phyloP scores from a whole-genome alignment of 495 filamentous ascomycete species.

The Staphylotrichum longicolle region DNA sequence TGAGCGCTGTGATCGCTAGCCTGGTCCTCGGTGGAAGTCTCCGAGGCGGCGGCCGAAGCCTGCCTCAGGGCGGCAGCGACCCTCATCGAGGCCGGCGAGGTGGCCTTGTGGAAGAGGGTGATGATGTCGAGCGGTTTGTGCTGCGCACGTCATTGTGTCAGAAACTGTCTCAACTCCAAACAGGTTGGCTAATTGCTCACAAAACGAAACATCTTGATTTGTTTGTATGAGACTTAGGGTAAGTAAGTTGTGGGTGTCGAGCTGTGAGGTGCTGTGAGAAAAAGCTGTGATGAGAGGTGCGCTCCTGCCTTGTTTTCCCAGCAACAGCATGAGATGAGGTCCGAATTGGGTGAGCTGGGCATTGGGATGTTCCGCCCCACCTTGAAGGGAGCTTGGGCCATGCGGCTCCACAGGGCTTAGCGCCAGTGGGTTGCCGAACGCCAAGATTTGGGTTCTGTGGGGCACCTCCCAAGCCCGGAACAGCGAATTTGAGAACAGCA shows the following conservation, averaged over 20 bases:
- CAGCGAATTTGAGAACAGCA: too few relatives aligned
- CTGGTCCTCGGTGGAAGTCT: constrained; percentile 63
- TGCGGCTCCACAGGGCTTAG: neutral
- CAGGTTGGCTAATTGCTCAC: constrained; percentile 15
- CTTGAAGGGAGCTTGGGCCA: constrained; percentile 10
- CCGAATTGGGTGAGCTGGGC: neutral
- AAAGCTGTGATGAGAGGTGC: neutral
- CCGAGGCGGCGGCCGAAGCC: constrained; percentile 59
- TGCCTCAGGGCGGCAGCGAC: constrained; percentile 73
- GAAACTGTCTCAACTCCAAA: neutral
- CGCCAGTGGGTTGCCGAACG: neutral
- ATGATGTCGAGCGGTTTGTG: constrained; percentile 85
- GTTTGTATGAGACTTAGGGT: neutral
- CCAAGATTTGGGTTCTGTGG: neutral
- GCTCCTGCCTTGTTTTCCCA: neutral
- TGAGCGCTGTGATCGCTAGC: constrained; percentile 52
- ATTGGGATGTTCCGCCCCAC: neutral
- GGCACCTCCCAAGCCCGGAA: too few relatives aligned
- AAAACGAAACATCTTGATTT: constrained; percentile 30
- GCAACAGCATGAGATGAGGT: neutral
- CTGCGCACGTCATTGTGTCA: constrained; percentile 38
- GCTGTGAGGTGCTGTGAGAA: too few relatives aligned
- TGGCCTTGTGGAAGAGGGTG: constrained; percentile 89
- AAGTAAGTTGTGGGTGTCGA: too few relatives aligned
- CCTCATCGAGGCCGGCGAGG: constrained; percentile 59